Evolutionary conservation across 345 rosid genomes (phyloP).

Genomic region (Populus nigra): DNA sequence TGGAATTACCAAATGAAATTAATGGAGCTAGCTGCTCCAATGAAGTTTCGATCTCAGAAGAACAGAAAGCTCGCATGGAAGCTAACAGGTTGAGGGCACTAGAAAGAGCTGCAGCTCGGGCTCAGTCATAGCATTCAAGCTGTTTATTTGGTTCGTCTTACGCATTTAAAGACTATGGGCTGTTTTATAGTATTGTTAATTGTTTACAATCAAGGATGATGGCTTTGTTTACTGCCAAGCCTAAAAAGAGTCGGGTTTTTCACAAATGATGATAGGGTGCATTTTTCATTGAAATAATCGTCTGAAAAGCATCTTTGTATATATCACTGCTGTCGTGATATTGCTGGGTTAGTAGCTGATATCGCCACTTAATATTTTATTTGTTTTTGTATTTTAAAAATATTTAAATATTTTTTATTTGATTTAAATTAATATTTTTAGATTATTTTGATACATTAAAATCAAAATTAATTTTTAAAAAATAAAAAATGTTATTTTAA

Average conservation of each 20-base stretch:
- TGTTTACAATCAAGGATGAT: not conserved
- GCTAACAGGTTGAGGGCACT: conserved; percentile 72
- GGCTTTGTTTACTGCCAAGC: not conserved
- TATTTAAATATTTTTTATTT: too few relatives aligned
- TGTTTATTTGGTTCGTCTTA: not conserved
- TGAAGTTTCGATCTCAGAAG: conserved; percentile 51
- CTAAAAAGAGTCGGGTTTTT: not conserved
- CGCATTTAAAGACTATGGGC: not conserved
- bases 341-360: too few relatives aligned
- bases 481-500: too few relatives aligned
- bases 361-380: too few relatives aligned
- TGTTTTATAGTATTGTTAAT: not conserved
- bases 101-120: conserved; percentile 63
- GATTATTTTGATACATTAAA: too few relatives aligned
- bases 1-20: conserved; percentile 18
- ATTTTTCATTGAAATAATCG: too few relatives aligned
- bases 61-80: conserved; percentile 75
- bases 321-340: too few relatives aligned
- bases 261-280: not conserved
- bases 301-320: too few relatives aligned
- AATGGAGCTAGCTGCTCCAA: conserved; percentile 16
- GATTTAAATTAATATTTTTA: too few relatives aligned
- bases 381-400: too few relatives aligned
- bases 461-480: too few relatives aligned
- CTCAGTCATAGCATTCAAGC: conserved; percentile 11